Percentiles rank a stretch among this genome's conserved stretches.
Evolutionary conservation across 2,329 filamentous ascomycete genomes (phyloP).

Genomic region (Fonsecaea multimorphosa): DNA sequence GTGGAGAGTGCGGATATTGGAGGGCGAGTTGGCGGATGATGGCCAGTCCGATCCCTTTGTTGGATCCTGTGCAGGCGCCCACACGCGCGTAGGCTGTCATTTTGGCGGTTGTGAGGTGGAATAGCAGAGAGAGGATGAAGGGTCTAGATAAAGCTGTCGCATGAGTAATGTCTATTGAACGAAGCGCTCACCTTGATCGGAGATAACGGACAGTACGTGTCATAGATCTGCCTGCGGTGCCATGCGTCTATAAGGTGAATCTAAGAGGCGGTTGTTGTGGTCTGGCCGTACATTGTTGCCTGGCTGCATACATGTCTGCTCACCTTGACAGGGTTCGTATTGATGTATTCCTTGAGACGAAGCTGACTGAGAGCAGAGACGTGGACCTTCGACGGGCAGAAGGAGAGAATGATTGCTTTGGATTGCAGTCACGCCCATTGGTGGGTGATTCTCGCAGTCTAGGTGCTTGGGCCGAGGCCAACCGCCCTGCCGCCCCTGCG

Average conservation of each 20-base stretch:
- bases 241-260: neutral
- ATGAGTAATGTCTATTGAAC: neutral
- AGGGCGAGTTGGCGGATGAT: slow-evolving; percentile 62
- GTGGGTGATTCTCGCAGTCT: slow-evolving; percentile 28
- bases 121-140: neutral
- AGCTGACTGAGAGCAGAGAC: slow-evolving; percentile 1
- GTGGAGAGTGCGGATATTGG: slow-evolving; percentile 57
- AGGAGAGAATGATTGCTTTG: slow-evolving; percentile 13
- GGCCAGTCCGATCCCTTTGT: slow-evolving; percentile 57
- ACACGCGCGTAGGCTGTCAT: slow-evolving; percentile 47
- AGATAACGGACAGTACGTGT: slow-evolving; percentile 14
- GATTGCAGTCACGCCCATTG: slow-evolving; percentile 21
- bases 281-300: neutral
- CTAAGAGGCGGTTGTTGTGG: neutral
- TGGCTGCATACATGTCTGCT: neutral
- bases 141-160: neutral
- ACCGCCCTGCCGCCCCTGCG: neutral
- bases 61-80: slow-evolving; percentile 62
- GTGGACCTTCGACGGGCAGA: neutral
- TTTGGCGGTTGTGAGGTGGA: neutral
- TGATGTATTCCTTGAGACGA: neutral
- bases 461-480: slow-evolving; percentile 24
- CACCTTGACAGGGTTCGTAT: neutral
- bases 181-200: slow-evolving; percentile 6
- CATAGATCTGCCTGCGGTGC: slow-evolving; percentile 9